Conservation (phyloP, 768 basidiomycete species). For the Russula sp. region DNA sequence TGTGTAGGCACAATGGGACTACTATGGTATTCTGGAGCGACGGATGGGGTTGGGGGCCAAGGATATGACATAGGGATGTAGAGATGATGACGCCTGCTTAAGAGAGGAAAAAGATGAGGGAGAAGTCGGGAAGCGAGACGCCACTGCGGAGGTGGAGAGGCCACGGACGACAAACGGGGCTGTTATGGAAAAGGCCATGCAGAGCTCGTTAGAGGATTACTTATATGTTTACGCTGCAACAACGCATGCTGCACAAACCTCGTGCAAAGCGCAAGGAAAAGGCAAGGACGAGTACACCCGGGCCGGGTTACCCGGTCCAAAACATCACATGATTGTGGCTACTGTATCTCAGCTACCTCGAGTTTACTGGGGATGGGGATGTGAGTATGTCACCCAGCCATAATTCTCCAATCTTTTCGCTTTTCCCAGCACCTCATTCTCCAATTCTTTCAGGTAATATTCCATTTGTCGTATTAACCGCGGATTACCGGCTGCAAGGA, state of each 20-base stretch:
- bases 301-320: too few species aligned
- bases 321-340: too few species aligned
- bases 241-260: background rate
- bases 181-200: slow-evolving; percentile 7
- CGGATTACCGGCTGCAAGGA: slow-evolving; percentile 73
- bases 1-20: slow-evolving; percentile 10
- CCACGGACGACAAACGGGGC: background rate
- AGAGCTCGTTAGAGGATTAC: background rate
- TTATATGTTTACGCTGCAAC: slow-evolving; percentile 1
- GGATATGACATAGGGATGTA: slow-evolving; percentile 5
- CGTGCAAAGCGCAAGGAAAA: slow-evolving; percentile 1
- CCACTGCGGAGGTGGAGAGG: slow-evolving; percentile 6
- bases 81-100: background rate
- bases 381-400: slow-evolving; percentile 89
- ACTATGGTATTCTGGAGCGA: background rate
- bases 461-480: slow-evolving; percentile 60
- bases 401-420: slow-evolving; percentile 65
- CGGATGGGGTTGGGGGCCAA: background rate
- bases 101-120: background rate
- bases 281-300: too few species aligned
- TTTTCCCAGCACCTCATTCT: slow-evolving; percentile 73
- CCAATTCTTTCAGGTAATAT: slow-evolving; percentile 57
- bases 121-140: background rate
- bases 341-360: too few species aligned
- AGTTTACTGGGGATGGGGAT: too few species aligned